A percentile compares a stretch with the other conserved stretches of the same genome.
phyloP scores from a whole-genome alignment of 2,329 filamentous ascomycete species.

The Colletotrichum cereale region DNA sequence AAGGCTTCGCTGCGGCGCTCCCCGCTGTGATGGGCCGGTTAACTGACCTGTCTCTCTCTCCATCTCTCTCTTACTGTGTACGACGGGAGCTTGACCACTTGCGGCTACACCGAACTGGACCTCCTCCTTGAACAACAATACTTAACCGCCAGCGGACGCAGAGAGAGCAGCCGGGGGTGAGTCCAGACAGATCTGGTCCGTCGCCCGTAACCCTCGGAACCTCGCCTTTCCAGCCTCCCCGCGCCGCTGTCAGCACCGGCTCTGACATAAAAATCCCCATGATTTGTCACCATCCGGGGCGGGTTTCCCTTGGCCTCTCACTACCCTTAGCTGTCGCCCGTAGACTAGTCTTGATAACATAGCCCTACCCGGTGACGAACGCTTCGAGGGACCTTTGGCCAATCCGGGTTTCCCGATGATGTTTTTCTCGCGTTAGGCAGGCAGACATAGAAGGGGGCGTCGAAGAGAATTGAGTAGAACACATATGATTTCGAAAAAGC shows the following conservation, averaged over 20 bases:
- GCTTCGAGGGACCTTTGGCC: constrained; percentile 13
- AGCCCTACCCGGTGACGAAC: constrained; percentile 16
- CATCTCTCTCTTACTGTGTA: neutral
- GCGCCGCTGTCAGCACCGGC: constrained; percentile 14
- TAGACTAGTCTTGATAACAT: neutral
- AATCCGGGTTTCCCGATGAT: neutral
- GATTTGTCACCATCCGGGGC: constrained; percentile 13
- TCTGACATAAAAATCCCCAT: constrained; percentile 14
- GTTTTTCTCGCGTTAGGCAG: constrained; percentile 11
- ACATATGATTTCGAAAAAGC: constrained; percentile 37
- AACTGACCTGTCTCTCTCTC: neutral
- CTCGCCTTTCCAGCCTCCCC: constrained; percentile 15
- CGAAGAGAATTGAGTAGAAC: constrained; percentile 6
- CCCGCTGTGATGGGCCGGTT: neutral
- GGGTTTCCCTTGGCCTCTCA: neutral
- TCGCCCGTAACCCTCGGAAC: constrained; percentile 13
- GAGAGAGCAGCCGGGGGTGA: neutral
- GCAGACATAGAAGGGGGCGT: neutral
- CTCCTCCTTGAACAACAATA: too few species aligned
- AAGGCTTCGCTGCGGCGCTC: constrained; percentile 7
- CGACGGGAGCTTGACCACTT: constrained; percentile 5
- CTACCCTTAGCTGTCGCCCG: constrained; percentile 2
- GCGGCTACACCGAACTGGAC: constrained; percentile 2
- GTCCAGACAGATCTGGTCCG: constrained; percentile 17
- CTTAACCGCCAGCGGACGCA: constrained; percentile 11